Percentiles rank a stretch among this genome's conserved stretches.
Evolutionary conservation across 257 asterid genomes (phyloP).

Genomic region (Scutellaria barbata): DNA sequence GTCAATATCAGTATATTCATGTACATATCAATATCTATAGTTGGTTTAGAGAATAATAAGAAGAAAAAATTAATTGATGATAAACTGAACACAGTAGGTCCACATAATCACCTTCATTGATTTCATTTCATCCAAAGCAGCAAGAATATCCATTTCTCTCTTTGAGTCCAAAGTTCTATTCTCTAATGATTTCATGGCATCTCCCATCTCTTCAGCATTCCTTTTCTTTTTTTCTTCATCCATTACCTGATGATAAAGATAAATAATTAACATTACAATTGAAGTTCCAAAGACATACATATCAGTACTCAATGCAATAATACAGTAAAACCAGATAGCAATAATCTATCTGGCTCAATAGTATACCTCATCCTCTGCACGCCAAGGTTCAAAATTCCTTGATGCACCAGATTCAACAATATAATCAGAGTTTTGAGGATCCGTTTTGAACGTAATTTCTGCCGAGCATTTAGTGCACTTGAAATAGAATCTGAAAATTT

Average conservation of each 20-base stretch:
- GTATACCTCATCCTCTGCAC: constrained; percentile 78
- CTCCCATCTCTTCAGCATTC: constrained; percentile 90
- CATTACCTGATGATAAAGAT: constrained; percentile 43
- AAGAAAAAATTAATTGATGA: neutral
- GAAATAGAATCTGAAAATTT: constrained; percentile 82
- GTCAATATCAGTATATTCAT: constrained; percentile 21
- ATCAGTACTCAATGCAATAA: neutral
- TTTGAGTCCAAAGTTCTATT: constrained; percentile 85
- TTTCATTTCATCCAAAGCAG: constrained; percentile 91
- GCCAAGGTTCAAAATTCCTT: constrained; percentile 92
- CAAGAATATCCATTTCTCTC: constrained; percentile 90
- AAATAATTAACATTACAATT: constrained; percentile 6
- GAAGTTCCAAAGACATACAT: neutral
- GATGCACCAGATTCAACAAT: constrained; percentile 84
- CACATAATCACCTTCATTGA: constrained; percentile 72
- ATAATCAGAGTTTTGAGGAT: constrained; percentile 90
- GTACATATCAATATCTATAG: neutral
- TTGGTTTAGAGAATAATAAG: neutral
- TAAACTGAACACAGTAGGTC: neutral
- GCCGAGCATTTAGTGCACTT: constrained; percentile 91
- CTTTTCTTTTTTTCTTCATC: constrained; percentile 67
- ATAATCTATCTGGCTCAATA: neutral
- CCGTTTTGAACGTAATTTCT: constrained; percentile 85
- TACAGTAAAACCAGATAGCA: constrained; percentile 1
- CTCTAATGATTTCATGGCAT: constrained; percentile 95